Evolutionary conservation across 768 basidiomycete genomes (phyloP), one percentile per base, ranked within the genome.

Genomic region (Suillus occidentalis): DNA sequence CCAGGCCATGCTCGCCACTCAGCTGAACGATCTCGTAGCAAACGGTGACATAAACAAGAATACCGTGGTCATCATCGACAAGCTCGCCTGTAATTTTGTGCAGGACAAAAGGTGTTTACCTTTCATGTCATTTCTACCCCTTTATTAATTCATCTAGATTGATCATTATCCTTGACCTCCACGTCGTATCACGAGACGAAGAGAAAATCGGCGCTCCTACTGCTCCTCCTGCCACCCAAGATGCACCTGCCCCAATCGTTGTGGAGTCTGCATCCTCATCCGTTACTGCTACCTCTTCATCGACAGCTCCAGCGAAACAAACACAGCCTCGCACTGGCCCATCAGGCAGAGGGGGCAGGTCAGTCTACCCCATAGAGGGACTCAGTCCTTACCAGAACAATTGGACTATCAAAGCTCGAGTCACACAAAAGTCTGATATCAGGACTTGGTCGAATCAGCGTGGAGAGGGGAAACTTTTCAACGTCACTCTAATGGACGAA

Each of bases 381-480:
- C 85, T 99, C 53, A 95, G 92, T 72, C 97, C 97, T 10, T 99
- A 98, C 71, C 95, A 97, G 77, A 98, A 97, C 80, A 94, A 94
- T 76, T 99, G 97, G 97, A 95, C 93, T 12, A 97, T 99, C 82
- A 95, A 95, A 75, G 97, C 94, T 36, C 90, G 94, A 49, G 94
- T 98, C 58, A 91, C 88, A 14, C 86, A 91, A 67, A 98, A 97
- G 76, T 87, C 87, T 1, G 97, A 98, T 0, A 87, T 99, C 72
- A 90, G 86, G 70, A 85, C 86, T n/a, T 99, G 90, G 87, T 90
- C 91, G 4, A 99, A 97, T 75, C 81, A 84, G 65, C 83, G 88
- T 13, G 97, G 97, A 39, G 97, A 99, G 71, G 97, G 97, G 43
- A 95, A 98, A 73, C 81, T 99, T 18, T 99, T 99, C 80, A 95